Evolutionary conservation across 2,329 filamentous ascomycete species (phyloP), one percentile per base, ranked within the genome.

Genomic region (Teratosphaeria gauchensis): DNA sequence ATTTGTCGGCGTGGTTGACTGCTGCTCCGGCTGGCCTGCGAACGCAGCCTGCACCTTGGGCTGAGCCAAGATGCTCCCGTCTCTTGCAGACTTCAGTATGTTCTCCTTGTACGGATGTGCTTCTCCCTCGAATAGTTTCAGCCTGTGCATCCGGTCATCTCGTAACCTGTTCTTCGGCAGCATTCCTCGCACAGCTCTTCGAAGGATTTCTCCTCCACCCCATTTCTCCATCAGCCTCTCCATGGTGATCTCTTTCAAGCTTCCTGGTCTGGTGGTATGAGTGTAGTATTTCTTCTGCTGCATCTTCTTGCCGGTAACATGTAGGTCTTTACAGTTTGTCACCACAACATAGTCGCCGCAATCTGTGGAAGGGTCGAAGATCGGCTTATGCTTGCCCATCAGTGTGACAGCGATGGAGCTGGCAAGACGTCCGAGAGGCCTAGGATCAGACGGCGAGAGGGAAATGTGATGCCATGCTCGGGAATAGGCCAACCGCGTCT

Each of bases 311-410:
- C 94, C 94, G 7, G 94, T 97, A 1, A 86, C 87, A 77, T 92
- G 86, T 55, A 99, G 80, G 54, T 92, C 86, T 48, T 88, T 83
- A 79, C 94, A 97, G 74, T 91, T 87, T 42, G 90, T 90, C 56
- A 94, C 59, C 0, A 99, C 92, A 12, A 99, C 92, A 75, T 99
- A 99, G 84, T 99, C 94, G 67, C 94, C 94, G 81, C 94, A 97
- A 81, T 99, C 94, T 62, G 92, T 96, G 24, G 91, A 96, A 1
- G 94, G 94, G 77, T 97, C 90, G 78, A 86, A 99, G 75, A 94
- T 96, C 24, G 94, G 94, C 78, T 99, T 99, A 82, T 99, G 88
- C 81, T 99, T 99, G 77, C 94, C 94, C 92, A 97, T 96, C 56
- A 96, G 84, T 61, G 90, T 81, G 57, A 87, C 80, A 62, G 92